Evolutionary conservation across 495 filamentous ascomycete species (phyloP), one percentile per base, ranked within the genome.

Genomic region (Aspergillus wentii): DNA sequence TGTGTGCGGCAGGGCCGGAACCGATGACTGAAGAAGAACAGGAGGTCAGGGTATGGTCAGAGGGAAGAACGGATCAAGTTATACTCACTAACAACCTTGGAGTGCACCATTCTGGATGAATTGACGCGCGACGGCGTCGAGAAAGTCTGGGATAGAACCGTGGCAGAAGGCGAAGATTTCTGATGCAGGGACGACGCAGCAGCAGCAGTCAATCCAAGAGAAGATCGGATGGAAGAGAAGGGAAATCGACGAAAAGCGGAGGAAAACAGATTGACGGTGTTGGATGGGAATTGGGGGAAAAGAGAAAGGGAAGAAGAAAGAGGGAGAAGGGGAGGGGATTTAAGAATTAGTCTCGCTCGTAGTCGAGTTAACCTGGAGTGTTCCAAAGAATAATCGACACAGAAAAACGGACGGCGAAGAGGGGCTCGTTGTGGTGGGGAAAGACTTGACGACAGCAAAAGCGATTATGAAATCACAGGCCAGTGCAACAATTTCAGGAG

Each of bases 1-100:
- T 97, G 72, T 98, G 92, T 58, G 88, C 92, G 47, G 88, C 92
- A 37, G 92, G 92, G 71, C 92, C 92, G 38, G 92, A 97, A 71
- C 90, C 88, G 66, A 88, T 81, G 54, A 88, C 66, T 67, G 33
- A 36, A n/a, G 23, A 36, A 38, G 11, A 45, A 32, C 25, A 17
- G 17, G 15, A 48, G 38, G 11, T 13, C 2, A 17, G 30, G 13
- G 22, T 13, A n/a, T 27, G n/a, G n/a, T n/a, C n/a, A n/a, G n/a
- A n/a, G n/a, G n/a, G n/a, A n/a, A n/a, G n/a, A n/a, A n/a, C n/a
- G n/a, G n/a, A n/a, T n/a, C 16, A 2, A 16, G 40, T 1, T 26
- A 20, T 27, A 80, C 78, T 61, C 66, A 83, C 79, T 78, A 52
- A 89, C 82, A 33, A 91, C 85, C 58, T 87, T 86, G 64, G 71